Percentiles rank a stretch among this genome's conserved stretches.
These are phyloP conservation scores for Blastobotrys serpentis DNA, from an alignment of 1,139 yeast species.

Conservation along the genomic window DNA sequence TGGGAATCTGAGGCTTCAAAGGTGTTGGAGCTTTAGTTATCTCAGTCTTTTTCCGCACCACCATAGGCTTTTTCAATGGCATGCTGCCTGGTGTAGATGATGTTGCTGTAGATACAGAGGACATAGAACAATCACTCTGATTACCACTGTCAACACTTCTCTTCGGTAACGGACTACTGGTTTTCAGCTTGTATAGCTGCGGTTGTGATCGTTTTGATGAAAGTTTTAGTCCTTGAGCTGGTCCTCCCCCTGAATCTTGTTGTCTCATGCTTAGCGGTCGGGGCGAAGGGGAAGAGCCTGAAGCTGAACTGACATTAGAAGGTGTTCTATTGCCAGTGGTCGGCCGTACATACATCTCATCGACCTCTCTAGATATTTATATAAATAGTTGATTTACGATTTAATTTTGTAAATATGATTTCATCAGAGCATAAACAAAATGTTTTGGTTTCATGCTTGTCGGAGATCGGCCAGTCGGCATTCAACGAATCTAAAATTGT, in stretches of 20 bases:
- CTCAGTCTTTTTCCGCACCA: conserved; percentile 5
- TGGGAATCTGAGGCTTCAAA: neutral
- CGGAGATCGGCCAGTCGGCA: no score
- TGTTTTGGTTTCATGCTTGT: no score
- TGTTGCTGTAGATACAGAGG: neutral
- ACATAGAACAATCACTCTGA: neutral
- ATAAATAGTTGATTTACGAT: no score
- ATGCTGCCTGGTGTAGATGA: neutral
- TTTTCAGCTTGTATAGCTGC: conserved; percentile 1
- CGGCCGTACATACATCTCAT: conserved; percentile 8
- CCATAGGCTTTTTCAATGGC: neutral
- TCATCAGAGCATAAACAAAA: no score
- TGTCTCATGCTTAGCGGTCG: neutral
- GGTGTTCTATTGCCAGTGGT: conserved; percentile 3
- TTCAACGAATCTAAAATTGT: no score
- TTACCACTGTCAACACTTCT: neutral
- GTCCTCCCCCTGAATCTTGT: neutral
- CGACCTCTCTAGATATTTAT: neutral
- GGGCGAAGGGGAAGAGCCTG: conserved; percentile 1
- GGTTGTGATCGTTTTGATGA: neutral
- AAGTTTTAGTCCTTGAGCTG: neutral
- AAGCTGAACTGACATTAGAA: neutral
- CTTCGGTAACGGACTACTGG: neutral
- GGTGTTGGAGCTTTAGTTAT: neutral
- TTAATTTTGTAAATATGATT: no score